These are phyloP conservation scores for Xylaria multiplex DNA, from an alignment of 2,329 filamentous ascomycete species.

Conservation along the genomic window DNA sequence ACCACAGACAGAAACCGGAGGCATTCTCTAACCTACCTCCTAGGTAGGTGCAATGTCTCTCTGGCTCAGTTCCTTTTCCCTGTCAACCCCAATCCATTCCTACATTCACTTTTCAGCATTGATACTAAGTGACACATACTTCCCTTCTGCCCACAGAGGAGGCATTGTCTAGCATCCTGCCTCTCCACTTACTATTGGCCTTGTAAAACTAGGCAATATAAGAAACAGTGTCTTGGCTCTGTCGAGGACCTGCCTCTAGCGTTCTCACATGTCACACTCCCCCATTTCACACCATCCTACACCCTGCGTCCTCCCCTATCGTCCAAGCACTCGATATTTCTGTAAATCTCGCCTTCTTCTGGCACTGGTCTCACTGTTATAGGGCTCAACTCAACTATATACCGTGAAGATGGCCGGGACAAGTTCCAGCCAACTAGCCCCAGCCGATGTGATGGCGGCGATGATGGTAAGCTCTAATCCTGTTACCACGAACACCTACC, in stretches of 20 bases:
- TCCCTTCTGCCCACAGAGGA: not conserved
- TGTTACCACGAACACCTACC: not conserved
- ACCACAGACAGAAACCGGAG: not conserved
- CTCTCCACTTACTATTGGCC: not conserved
- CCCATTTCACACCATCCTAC: no score
- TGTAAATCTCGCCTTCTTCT: not conserved
- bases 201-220: not conserved
- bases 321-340: not conserved
- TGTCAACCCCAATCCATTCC: not conserved
- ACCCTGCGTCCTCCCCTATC: not conserved
- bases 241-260: not conserved
- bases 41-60: not conserved
- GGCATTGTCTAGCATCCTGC: not conserved
- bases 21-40: not conserved
- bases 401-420: slow-evolving; percentile 20
- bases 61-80: not conserved
- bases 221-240: not conserved
- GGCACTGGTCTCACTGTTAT: not conserved
- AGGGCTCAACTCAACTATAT: not conserved
- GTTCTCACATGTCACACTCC: not conserved
- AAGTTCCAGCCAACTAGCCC: not conserved
- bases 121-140: not conserved
- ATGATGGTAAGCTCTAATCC: slow-evolving; percentile 31
- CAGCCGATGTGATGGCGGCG: not conserved
- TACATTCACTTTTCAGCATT: not conserved